phyloP scores from a whole-genome alignment of 345 rosid genomes.

The Adansonia digitata region DNA sequence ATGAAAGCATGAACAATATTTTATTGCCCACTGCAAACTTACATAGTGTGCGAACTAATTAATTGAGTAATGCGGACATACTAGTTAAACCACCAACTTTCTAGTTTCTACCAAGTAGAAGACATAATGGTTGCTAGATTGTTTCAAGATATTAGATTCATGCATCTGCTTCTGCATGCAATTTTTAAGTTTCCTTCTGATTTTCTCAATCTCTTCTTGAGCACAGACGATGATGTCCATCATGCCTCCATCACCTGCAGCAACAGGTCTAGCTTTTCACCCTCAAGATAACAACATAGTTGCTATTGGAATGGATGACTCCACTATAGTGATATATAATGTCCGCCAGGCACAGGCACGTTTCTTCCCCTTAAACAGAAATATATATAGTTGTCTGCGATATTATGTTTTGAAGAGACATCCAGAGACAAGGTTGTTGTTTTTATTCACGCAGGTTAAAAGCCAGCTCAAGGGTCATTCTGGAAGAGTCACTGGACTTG shows the following conservation, averaged over 20 bases:
- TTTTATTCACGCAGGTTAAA: not conserved
- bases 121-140: no score
- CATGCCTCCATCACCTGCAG: conserved; percentile 30
- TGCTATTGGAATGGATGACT: conserved; percentile 36
- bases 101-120: no score
- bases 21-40: no score
- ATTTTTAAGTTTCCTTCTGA: not conserved
- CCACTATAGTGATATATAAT: conserved; percentile 28
- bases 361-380: not conserved
- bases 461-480: conserved; percentile 35
- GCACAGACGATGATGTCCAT: conserved; percentile 28
- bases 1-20: no score
- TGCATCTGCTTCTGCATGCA: not conserved
- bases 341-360: conserved; percentile 6
- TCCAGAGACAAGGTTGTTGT: not conserved
- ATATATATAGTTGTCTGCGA: not conserved
- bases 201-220: not conserved
- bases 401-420: not conserved
- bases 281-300: conserved; percentile 41
- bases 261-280: conserved; percentile 33
- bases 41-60: no score
- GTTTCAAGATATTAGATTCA: no score
- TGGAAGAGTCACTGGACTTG: conserved; percentile 36
- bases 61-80: no score
- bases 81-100: no score